phyloP scores from a whole-genome alignment of 108 stramenopile genomes.

The Hondaea fermentalgiana region DNA sequence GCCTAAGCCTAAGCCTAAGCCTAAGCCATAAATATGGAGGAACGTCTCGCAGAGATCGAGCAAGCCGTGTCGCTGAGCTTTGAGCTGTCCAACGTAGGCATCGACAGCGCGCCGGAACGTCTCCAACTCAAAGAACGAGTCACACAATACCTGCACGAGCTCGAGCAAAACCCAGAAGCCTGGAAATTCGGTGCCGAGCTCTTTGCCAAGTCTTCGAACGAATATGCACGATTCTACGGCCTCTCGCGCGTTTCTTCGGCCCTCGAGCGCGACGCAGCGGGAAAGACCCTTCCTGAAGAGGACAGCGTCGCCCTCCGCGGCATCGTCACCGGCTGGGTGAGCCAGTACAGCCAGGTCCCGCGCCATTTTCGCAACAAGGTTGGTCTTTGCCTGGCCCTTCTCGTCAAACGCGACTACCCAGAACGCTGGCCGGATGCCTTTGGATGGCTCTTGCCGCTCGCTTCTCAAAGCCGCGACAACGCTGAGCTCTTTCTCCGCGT shows the following conservation, averaged over 20 bases:
- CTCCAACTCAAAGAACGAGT: background rate
- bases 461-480: background rate
- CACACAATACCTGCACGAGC: background rate
- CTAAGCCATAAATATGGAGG: background rate
- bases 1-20: background rate
- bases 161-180: background rate
- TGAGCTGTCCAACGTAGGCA: background rate
- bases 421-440: background rate
- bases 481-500: background rate
- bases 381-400: background rate
- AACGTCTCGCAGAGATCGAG: background rate
- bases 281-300: background rate
- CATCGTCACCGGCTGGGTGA: background rate
- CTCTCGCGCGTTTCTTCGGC: background rate
- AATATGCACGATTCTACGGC: background rate
- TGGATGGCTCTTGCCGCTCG: background rate
- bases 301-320: background rate
- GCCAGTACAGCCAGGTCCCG: background rate
- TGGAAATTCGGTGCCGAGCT: conserved; percentile 7
- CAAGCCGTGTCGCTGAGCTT: background rate
- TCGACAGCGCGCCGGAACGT: background rate
- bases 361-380: background rate
- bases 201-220: background rate
- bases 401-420: conserved; percentile 7
- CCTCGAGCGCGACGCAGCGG: background rate